Evolutionary conservation across 1,284 basidiomycete species (phyloP).

Genomic region (Puccinia novopanici): DNA sequence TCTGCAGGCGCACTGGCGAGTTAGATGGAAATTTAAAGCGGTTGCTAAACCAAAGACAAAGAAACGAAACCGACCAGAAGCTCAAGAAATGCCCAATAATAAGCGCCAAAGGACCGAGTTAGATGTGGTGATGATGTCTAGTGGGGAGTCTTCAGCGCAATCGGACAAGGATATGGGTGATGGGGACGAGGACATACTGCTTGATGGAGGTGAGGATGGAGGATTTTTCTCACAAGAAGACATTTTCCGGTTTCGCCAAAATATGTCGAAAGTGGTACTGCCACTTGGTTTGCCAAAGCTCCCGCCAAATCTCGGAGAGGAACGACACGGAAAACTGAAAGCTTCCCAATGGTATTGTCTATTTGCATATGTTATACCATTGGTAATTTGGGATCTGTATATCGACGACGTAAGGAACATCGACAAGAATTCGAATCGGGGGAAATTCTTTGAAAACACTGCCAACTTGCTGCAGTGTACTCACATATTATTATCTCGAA

Average conservation of each 20-base stretch:
- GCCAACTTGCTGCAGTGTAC: constrained; percentile 49
- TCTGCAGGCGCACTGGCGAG: neutral
- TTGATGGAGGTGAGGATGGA: too few relatives aligned
- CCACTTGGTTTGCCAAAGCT: neutral
- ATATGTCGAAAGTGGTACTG: neutral
- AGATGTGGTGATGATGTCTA: too few relatives aligned
- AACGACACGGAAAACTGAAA: constrained; percentile 3
- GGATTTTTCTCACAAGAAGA: neutral
- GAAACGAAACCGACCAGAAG: neutral
- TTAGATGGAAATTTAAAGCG: neutral
- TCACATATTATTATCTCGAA: constrained; percentile 35
- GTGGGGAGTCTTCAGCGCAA: too few relatives aligned
- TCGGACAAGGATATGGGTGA: too few relatives aligned
- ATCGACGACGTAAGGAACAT: neutral
- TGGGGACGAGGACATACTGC: too few relatives aligned
- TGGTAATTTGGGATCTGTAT: constrained; percentile 9
- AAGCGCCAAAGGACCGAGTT: neutral
- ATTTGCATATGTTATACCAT: constrained; percentile 7
- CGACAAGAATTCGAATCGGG: neutral
- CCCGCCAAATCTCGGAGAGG: too few relatives aligned
- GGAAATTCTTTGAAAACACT: constrained; percentile 20
- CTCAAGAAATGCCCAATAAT: neutral
- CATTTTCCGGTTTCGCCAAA: constrained; percentile 13
- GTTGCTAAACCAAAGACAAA: neutral
- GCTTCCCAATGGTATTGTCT: constrained; percentile 18